Base-by-base conservation (phyloP, 2,329 filamentous ascomycete species). In the Sporothrix schenckii region DNA sequence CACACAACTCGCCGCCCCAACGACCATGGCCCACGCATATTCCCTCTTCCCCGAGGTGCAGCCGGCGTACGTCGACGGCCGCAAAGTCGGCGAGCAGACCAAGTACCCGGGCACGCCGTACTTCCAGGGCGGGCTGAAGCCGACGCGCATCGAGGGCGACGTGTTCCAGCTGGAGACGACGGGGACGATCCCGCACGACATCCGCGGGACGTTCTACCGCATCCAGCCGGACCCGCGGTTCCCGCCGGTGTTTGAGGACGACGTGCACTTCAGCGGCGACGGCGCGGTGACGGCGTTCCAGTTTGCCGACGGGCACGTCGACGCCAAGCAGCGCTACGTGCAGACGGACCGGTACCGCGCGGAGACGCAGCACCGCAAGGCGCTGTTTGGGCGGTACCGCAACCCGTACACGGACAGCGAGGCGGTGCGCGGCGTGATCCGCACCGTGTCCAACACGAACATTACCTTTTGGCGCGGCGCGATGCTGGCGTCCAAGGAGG, bases 401-500 rank as follows among this genome's bases (percentile, higher is more conserved):
- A 88, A 89, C 74, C 84, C 84, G 0, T 87, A 81, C 72, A 87
- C 85, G 9, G 85, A 87, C 74, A 83, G 84, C 66, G 84, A 86
- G 76, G 82, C 81, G 72, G 85, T 87, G 6, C 82, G 82, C 66
- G 84, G 84, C 1, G 82, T 87, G 5, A 85, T 88, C 53, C 79
- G 86, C 27, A 88, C 85, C 0, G 85, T 85, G 0, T 82, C 83
- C 3, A 89, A 89, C 73, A 89, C 87, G 1, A 89, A 89, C 70
- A 79, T 89, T n/a, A 79, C 85, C 1, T 87, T 84, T 74, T 89
- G 85, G 83, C 79, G 85, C 9, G 86, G 86, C 0, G 81, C 85
- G 61, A 74, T 88, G 70, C 78, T 88, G 4, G 86, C 86, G 0
- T 80, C 79, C 67, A 89, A 88, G 74, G 87, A 89, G 70, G 83